Conservation (phyloP, 192 early-diverging fungal species). For the Rhizophagus clarus region DNA sequence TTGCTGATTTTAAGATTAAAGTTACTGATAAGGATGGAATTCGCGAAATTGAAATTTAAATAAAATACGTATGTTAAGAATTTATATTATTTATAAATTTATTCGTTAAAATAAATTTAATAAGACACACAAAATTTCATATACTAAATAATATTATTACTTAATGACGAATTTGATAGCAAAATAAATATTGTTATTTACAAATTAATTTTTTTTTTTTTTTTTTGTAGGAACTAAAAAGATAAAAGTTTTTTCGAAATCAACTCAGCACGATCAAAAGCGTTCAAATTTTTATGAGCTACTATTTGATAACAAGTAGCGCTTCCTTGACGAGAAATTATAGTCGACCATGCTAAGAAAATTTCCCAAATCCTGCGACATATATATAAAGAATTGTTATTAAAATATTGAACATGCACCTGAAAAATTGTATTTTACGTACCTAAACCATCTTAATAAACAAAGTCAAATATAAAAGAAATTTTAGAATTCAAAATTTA, state of each 20-base stretch:
- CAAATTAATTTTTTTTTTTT: too few relatives aligned
- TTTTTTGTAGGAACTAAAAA: too few relatives aligned
- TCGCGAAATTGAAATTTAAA: conserved; percentile 58
- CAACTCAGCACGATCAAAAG: conserved; percentile 81
- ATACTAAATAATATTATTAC: too few relatives aligned
- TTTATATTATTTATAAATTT: too few relatives aligned
- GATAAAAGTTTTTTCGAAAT: conserved; percentile 46
- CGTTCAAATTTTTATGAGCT: conserved; percentile 96
- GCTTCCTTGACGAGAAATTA: conserved; percentile 94
- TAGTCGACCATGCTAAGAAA: conserved; percentile 96
- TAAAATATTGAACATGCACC: not conserved
- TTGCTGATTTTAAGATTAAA: conserved; percentile 84
- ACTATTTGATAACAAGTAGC: conserved; percentile 97
- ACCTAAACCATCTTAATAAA: conserved; percentile 23
- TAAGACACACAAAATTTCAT: too few relatives aligned
- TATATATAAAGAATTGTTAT: not conserved
- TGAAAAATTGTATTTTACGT: not conserved
- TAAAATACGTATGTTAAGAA: not conserved
- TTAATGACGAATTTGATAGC: too few relatives aligned
- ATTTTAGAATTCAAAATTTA: not conserved
- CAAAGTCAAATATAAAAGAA: not conserved
- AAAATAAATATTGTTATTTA: too few relatives aligned
- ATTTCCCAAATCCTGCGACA: conserved; percentile 85
- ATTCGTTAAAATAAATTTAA: too few relatives aligned
- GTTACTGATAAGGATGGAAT: conserved; percentile 88